Conservation (phyloP, 495 filamentous ascomycete species). For the Chaetomidium leptoderma region DNA sequence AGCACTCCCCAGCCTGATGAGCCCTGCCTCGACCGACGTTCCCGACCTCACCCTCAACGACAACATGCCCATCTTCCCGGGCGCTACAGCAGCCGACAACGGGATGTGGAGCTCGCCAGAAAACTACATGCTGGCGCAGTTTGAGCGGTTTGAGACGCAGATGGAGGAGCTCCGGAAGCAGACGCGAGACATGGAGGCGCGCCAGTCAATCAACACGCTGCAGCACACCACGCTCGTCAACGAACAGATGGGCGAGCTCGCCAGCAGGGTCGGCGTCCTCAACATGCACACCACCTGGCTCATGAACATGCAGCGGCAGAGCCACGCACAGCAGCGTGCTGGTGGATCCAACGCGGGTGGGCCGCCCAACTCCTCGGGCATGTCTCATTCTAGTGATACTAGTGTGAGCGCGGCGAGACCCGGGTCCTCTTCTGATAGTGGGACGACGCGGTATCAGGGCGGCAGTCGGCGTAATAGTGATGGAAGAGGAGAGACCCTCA, state of each 20-base stretch:
- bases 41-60: conserved; percentile 12
- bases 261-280: conserved; percentile 47
- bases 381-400: neutral
- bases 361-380: neutral
- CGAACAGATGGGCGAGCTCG: conserved; percentile 51
- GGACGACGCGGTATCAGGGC: neutral
- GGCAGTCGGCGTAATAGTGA: conserved; percentile 16
- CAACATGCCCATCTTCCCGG: conserved; percentile 2
- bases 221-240: conserved; percentile 49
- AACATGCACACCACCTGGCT: conserved; percentile 55
- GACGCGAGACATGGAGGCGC: conserved; percentile 44
- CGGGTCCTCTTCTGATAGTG: neutral
- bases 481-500: conserved; percentile 18
- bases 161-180: conserved; percentile 43
- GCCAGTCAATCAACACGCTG: conserved; percentile 46
- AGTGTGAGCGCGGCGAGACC: neutral
- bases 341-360: conserved; percentile 9
- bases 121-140: conserved; percentile 42
- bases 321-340: conserved; percentile 17
- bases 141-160: conserved; percentile 46
- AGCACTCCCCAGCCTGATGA: neutral
- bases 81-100: conserved; percentile 6
- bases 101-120: conserved; percentile 21
- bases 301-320: conserved; percentile 40
- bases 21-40: neutral